A percentile compares a stretch with the other conserved stretches of the same genome.
These are phyloP conservation scores for Barnettozyma sp. DNA, from an alignment of 805 yeast species.

Conservation along the genomic window DNA sequence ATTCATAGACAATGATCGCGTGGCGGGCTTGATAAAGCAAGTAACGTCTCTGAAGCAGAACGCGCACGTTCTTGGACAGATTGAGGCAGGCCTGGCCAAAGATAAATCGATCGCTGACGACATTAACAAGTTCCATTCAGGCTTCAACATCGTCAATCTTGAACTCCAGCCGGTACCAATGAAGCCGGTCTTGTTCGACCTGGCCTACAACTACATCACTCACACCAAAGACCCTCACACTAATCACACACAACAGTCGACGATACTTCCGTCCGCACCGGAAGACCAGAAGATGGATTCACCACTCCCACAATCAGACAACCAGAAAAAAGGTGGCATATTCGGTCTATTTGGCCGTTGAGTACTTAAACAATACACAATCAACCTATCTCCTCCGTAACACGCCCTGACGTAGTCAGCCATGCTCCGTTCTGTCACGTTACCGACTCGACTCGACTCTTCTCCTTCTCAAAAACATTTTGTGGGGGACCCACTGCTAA, in stretches of 20 bases:
- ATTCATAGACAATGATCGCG: conserved; percentile 33
- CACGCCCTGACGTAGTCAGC: background rate
- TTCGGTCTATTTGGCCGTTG: conserved; percentile 66
- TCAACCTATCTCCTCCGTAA: too few relatives aligned
- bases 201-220: conserved; percentile 76
- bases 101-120: conserved; percentile 24
- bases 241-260: too few relatives aligned
- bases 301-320: conserved; percentile 11
- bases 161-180: conserved; percentile 50
- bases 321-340: conserved; percentile 53
- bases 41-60: conserved; percentile 21
- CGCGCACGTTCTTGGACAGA: conserved; percentile 43
- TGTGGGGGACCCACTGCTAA: too few relatives aligned
- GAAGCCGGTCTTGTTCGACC: conserved; percentile 88
- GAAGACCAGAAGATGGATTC: too few relatives aligned
- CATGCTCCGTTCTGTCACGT: background rate
- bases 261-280: too few relatives aligned
- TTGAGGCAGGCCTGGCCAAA: conserved; percentile 27
- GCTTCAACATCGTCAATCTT: conserved; percentile 24
- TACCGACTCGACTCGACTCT: background rate
- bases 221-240: conserved; percentile 27
- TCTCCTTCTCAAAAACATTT: too few relatives aligned
- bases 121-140: conserved; percentile 19
- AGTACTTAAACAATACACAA: too few relatives aligned
- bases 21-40: conserved; percentile 21